Evolutionary conservation across 441 rosid genomes (phyloP).

Genomic region (Jatropha podagrica): DNA sequence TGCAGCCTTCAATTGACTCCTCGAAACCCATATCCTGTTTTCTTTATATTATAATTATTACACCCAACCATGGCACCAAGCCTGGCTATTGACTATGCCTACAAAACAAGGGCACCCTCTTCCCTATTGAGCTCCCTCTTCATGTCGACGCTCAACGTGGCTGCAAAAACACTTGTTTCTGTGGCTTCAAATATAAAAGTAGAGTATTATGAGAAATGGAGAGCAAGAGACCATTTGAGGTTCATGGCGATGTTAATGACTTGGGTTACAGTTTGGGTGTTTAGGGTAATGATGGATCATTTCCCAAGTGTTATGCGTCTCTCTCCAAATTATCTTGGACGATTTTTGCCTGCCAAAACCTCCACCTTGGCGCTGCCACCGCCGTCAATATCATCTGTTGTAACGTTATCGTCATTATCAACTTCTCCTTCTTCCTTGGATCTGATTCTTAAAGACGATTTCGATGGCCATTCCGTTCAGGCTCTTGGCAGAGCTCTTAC

Average conservation of each 20-base stretch:
- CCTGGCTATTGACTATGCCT: constrained; percentile 1
- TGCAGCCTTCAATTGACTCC: too few relatives aligned
- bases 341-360: constrained; percentile 10
- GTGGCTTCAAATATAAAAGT: constrained; percentile 48
- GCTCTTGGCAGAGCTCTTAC: constrained; percentile 67
- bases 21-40: too few relatives aligned
- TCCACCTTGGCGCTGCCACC: constrained; percentile 19
- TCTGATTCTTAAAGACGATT: constrained; percentile 44
- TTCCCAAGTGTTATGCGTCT: constrained; percentile 29
- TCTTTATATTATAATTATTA: too few relatives aligned
- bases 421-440: constrained; percentile 39
- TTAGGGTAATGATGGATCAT: constrained; percentile 61
- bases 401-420: constrained; percentile 24
- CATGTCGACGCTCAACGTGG: constrained; percentile 63
- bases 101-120: constrained; percentile 38
- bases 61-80: background rate
- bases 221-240: constrained; percentile 57
- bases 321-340: constrained; percentile 22
- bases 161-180: constrained; percentile 56
- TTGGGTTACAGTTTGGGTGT: constrained; percentile 56
- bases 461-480: constrained; percentile 51
- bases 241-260: constrained; percentile 65
- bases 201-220: constrained; percentile 44
- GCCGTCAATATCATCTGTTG: constrained; percentile 6
- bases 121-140: constrained; percentile 51